A percentile compares a stretch with the other conserved stretches of the same genome.
These are phyloP conservation scores for Tubosaeta sp. DNA, from an alignment of 768 basidiomycete species.

Conservation along the genomic window DNA sequence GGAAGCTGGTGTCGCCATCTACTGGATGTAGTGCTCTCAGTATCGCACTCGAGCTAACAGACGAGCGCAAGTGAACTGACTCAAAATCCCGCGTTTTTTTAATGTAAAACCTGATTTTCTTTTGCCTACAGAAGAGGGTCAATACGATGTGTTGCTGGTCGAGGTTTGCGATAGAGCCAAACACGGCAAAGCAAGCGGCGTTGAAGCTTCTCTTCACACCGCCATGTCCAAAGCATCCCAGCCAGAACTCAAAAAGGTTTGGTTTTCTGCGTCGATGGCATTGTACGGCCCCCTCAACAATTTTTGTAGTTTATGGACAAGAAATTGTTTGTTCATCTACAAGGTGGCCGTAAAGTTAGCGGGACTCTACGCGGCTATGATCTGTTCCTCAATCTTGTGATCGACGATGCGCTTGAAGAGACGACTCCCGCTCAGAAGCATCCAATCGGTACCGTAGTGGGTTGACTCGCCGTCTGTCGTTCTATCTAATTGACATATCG, in stretches of 20 bases:
- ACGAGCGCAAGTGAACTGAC: constrained; percentile 11
- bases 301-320: constrained; percentile 93
- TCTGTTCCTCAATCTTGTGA: constrained; percentile 96
- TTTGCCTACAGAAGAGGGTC: neutral
- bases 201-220: constrained; percentile 1
- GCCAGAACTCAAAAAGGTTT: constrained; percentile 99
- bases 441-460: constrained; percentile 87
- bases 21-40: constrained; percentile 12
- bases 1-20: constrained; percentile 44
- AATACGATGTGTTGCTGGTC: neutral
- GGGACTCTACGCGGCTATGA: constrained; percentile 95
- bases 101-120: neutral
- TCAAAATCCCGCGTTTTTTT: neutral
- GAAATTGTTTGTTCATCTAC: constrained; percentile 88
- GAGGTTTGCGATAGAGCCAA: constrained; percentile 18
- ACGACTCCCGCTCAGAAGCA: constrained; percentile 84
- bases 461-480: constrained; percentile 28
- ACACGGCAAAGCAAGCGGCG: constrained; percentile 31
- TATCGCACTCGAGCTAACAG: neutral
- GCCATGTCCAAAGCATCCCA: constrained; percentile 92
- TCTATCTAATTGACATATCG: constrained; percentile 4
- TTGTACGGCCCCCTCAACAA: neutral
- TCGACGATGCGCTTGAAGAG: constrained; percentile 95
- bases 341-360: constrained; percentile 93
- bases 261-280: constrained; percentile 1